Base-by-base conservation (phyloP, 164 flowering plant genomes). In the Vitis amurensis region DNA sequence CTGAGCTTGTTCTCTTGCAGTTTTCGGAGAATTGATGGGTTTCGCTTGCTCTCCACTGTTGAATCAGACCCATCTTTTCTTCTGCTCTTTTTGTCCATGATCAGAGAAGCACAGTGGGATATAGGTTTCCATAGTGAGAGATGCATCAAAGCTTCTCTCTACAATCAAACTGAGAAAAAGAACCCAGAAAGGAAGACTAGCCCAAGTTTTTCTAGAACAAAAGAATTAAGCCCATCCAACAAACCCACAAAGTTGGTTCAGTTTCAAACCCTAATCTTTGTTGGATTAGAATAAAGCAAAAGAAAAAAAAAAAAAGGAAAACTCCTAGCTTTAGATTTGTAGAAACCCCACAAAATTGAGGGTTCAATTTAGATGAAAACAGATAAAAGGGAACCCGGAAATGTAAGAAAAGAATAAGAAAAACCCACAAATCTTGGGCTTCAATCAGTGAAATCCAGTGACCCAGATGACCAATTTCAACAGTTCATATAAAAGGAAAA, bases 111-210 rank as follows among this genome's bases (percentile, higher is more conserved):
- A 80, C 96, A 94, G 76, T 89, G 94, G 17, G 92, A 89, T 69
- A 94, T 82, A 50, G 93, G 96, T 71, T 94, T 92, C 98, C 97
- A 94, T 78, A 93, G 85, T 80, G 97, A 88, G 68, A 91, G 77
- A 91, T 91, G 93, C 98, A 91, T 93, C 67, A 78, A 84, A 82
- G 74, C 84, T 68, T 60, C 67, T 62, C 73, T 75, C 17, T 11
- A 37, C 12, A 68, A 59, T 68, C 60, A 67, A 64, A 73, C 52
- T 53, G 29, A 12, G 55, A 11, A 71, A 27, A 65, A 37, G 4
- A 58, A 77, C 65, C 68, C 64, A 74, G 76, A 76, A 68, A 59
- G 51, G 16, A 60, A 66, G 68, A 52, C 61, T 49, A 64, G 59
- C 72, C 64, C 55, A 55, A 60, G 66, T 29, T 55, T 65, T 62